Evolutionary conservation across 768 basidiomycete species (phyloP), one percentile per base, ranked within the genome.

Genomic region (Clitopilus hobsonii): DNA sequence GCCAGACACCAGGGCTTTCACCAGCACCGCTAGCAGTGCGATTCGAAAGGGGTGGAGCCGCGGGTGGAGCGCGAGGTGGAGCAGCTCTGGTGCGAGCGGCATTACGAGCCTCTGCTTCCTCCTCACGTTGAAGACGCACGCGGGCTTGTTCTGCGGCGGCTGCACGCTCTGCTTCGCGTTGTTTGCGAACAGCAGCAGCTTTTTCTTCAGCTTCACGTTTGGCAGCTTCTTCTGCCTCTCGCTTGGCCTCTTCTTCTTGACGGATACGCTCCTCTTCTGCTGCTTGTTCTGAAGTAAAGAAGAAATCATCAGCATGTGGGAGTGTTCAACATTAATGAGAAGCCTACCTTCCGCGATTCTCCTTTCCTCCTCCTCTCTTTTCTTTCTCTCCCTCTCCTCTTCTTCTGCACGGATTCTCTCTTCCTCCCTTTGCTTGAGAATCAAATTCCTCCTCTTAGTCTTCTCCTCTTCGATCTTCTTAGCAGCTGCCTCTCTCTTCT

Each of bases 401-500:
- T 79, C 74, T 47, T 78, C 77, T 25, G 66, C 60, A 0, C 53
- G 64, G 58, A 69, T 67, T 36, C 73, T 71, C 69, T 88, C 79
- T 66, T 83, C 86, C 63, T 82, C 85, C 59, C 84, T 72, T 56
- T 75, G 73, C 59, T 84, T 81, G 25, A 87, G 56, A 38, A 91
- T 70, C 13, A 72, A 71, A 57, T 77, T 77, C 56, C 76, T 76
- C 60, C 86, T 76, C 77, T 86, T 88, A 48, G 79, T 78, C 77
- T 94, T 95, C 75, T 95, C 94, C 65, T 90, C 86, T 56, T 84
- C 85, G 53, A 94, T 84, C 78, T 86, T 93, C 68, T 71, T 75
- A 60, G 71, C 62, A 2, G 93, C 88, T 23, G 69, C 71, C 45
- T 78, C 82, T 59, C 78, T 69, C 63, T 74, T 82, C 69, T 76